Conservation (phyloP, 805 yeast species). For the Kurtzmaniella fragi region DNA sequence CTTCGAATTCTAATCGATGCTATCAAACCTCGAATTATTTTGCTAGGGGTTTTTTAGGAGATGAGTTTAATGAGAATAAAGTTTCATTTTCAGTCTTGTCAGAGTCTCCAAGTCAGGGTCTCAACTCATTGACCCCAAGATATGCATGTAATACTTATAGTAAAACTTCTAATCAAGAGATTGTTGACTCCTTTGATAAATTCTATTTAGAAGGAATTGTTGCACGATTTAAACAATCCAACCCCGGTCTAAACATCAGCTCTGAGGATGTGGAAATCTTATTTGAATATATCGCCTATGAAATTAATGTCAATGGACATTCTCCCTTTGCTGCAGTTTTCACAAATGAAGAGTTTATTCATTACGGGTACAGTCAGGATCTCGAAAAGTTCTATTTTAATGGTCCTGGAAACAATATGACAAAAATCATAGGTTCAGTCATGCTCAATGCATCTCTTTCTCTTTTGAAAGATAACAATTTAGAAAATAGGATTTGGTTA, state of each 20-base stretch:
- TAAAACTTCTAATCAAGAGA: slow-evolving; percentile 9
- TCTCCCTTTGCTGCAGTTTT: slow-evolving; percentile 18
- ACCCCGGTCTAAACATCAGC: slow-evolving; percentile 31
- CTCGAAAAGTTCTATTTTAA: slow-evolving; percentile 15
- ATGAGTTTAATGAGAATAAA: slow-evolving; percentile 10
- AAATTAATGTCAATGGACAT: slow-evolving; percentile 17
- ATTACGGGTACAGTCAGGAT: slow-evolving; percentile 14
- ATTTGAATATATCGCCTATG: slow-evolving; percentile 20
- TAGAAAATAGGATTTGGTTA: slow-evolving; percentile 19
- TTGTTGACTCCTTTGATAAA: slow-evolving; percentile 24
- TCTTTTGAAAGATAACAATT: slow-evolving; percentile 20
- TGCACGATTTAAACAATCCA: slow-evolving; percentile 9
- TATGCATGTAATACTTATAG: slow-evolving; percentile 15
- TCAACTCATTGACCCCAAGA: slow-evolving; percentile 27
- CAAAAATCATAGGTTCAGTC: slow-evolving; percentile 13
- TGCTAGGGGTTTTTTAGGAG: slow-evolving; percentile 21
- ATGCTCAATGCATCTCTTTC: slow-evolving; percentile 17
- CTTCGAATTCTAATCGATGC: slow-evolving; percentile 17
- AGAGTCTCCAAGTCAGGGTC: slow-evolving; percentile 15
- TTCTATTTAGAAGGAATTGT: slow-evolving; percentile 40
- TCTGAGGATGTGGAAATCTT: slow-evolving; percentile 12
- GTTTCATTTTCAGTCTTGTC: slow-evolving; percentile 19
- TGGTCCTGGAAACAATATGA: slow-evolving; percentile 14
- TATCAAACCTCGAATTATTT: slow-evolving; percentile 17
- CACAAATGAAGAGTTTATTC: slow-evolving; percentile 19